Percentiles rank a stretch among this genome's conserved stretches.
Conservation (phyloP, 306 rosid genomes). For the Ziziphus jujuba region DNA sequence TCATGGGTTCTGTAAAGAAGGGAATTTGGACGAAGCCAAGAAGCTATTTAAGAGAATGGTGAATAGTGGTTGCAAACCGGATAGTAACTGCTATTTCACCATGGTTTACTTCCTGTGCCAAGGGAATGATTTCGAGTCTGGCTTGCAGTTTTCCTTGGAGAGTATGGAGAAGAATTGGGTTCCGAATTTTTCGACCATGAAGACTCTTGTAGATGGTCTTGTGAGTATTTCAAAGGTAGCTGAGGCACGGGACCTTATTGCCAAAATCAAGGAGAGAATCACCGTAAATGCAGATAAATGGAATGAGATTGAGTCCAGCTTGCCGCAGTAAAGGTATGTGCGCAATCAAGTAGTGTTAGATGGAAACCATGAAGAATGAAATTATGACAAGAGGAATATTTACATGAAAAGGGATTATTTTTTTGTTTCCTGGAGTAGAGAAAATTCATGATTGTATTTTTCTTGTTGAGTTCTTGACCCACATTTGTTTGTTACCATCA, state of each 20-base stretch:
- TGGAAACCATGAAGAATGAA: conserved; percentile 3
- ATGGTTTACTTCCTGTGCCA: conserved; percentile 48
- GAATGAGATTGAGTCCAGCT: conserved; percentile 68
- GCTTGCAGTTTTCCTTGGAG: conserved; percentile 45
- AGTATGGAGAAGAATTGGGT: conserved; percentile 71
- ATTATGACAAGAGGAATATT: conserved; percentile 3
- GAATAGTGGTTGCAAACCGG: conserved; percentile 45
- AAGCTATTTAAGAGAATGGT: conserved; percentile 52
- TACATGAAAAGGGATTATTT: conserved; percentile 11
- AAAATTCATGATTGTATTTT: conserved; percentile 10
- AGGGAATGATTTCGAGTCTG: conserved; percentile 56
- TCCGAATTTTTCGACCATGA: conserved; percentile 66
- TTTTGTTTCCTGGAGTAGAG: conserved; percentile 4
- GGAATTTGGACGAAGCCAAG: conserved; percentile 65
- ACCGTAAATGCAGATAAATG: conserved; percentile 49
- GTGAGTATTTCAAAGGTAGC: conserved; percentile 49
- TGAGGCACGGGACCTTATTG: conserved; percentile 58
- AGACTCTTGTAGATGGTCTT: conserved; percentile 68
- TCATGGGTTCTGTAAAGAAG: conserved; percentile 68
- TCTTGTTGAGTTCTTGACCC: not conserved
- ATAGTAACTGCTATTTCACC: conserved; percentile 48
- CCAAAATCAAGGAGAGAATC: conserved; percentile 62
- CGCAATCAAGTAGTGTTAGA: conserved; percentile 11
- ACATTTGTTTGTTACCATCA: not conserved
- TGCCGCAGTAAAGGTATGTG: conserved; percentile 46